Conservation (phyloP, 345 rosid species). For the Odontarrhena argentea region DNA sequence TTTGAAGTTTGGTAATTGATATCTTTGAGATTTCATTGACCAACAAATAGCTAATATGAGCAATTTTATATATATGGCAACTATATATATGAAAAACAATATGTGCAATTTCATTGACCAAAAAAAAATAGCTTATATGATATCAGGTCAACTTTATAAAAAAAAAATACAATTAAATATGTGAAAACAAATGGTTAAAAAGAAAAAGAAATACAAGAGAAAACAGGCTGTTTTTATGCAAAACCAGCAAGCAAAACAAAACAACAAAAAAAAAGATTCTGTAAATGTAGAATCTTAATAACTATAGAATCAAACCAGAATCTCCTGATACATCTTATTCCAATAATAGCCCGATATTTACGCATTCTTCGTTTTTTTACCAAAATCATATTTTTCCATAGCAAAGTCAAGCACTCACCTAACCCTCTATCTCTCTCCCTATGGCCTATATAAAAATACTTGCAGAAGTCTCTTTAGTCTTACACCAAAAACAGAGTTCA, state of each 20-base stretch:
- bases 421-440: constrained; percentile 20
- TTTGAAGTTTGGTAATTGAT: not conserved
- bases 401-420: constrained; percentile 33
- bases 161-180: no score
- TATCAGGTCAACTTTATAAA: no score
- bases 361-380: constrained; percentile 14
- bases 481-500: not conserved
- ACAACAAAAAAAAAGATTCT: constrained; percentile 16
- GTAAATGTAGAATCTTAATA: constrained; percentile 20
- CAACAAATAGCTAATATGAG: no score
- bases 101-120: no score
- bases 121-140: no score
- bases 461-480: constrained; percentile 23
- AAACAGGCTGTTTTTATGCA: not conserved
- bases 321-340: constrained; percentile 34
- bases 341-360: constrained; percentile 32
- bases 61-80: no score
- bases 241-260: not conserved
- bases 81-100: no score
- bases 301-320: constrained; percentile 23
- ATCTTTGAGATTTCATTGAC: no score
- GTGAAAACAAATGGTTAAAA: no score
- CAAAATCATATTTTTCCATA: not conserved
- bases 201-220: no score
- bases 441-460: constrained; percentile 26